Evolutionary conservation across 768 basidiomycete species (phyloP), one percentile per base, ranked within the genome.

Genomic region (Suillus decipiens): DNA sequence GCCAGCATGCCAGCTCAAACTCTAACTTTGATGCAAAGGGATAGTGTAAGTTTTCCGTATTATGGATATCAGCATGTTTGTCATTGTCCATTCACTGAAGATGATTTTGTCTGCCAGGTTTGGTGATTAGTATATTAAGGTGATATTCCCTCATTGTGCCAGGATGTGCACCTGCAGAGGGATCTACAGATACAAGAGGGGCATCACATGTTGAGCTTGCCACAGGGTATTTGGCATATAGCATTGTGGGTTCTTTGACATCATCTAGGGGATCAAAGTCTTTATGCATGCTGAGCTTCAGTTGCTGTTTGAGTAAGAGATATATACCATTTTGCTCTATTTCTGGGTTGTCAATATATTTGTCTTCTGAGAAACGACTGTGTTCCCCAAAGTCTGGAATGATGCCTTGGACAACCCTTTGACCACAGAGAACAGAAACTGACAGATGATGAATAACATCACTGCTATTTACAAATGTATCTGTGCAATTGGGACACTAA

Each of bases 1-100:
- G 60, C 65, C 63, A 64, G 24, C 59, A 19, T 9, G 48, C 63
- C 0, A 66, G 56, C 10, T 64, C 60, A 41, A 60, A 66, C 9
- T 66, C 60, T 1, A 24, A 39, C 8, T 50, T 36, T 0, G 48
- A 61, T 1, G 56, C 57, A 45, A 66, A 66, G 2, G 63, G 63
- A 39, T 57, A 66, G 8, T 51, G 48, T 0, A 59, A 1, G 17
- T 66, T 64, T n/a, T 45, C 43, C 2, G 4, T n/a, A 5, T 45
- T 9, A n/a, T 2, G 10, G 43, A 45, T 45, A 0, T 1, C 6
- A n/a, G 43, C 19, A n/a, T 45, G 1, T 45, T n/a, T 10, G 1
- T 45, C 3, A 0, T 45, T 3, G 1, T 45, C 19, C 43, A 45
- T 45, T n/a, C 4, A 1, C 8, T 45, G n/a, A 45, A 45, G 43